These are phyloP conservation scores for Penicillium brasilianum DNA, from an alignment of 2,329 filamentous ascomycete species.

Conservation along the genomic window DNA sequence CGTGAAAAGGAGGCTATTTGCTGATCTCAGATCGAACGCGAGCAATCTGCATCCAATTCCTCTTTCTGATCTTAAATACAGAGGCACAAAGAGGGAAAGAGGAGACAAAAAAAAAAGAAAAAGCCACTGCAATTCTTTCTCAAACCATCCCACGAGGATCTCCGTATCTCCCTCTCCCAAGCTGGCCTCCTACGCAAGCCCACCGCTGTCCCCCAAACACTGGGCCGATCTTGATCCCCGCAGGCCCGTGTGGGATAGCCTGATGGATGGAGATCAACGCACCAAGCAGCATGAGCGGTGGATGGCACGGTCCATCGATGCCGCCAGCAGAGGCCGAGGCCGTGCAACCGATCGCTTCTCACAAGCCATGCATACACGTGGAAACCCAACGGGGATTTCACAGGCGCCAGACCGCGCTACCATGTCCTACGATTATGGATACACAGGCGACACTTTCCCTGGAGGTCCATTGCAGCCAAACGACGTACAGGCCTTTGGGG, in stretches of 20 bases:
- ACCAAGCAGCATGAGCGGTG: conserved; percentile 78
- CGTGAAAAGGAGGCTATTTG: neutral
- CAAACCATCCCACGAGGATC: neutral
- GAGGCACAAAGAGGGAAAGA: neutral
- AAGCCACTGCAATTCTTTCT: neutral
- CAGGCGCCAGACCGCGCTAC: conserved; percentile 43
- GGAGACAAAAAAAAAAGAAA: neutral
- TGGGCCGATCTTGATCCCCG: conserved; percentile 63
- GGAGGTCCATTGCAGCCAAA: conserved; percentile 49
- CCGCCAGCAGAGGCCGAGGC: conserved; percentile 55
- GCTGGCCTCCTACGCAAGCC: conserved; percentile 68
- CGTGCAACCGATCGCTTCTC: conserved; percentile 52
- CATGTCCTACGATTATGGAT: conserved; percentile 57
- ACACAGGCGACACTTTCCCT: conserved; percentile 59
- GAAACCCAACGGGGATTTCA: conserved; percentile 42
- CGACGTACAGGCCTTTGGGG: conserved; percentile 65
- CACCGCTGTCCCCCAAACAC: conserved; percentile 69
- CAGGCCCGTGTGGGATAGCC: conserved; percentile 58
- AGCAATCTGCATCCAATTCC: neutral
- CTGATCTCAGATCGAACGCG: neutral
- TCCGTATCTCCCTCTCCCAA: conserved; percentile 49
- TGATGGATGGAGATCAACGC: conserved; percentile 79
- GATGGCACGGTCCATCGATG: conserved; percentile 52
- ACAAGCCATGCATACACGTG: conserved; percentile 41
- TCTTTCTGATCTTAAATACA: neutral